Percentiles rank a stretch among this genome's conserved stretches.
phyloP scores from a whole-genome alignment of 495 filamentous ascomycete species.

The Parmelia sp. region DNA sequence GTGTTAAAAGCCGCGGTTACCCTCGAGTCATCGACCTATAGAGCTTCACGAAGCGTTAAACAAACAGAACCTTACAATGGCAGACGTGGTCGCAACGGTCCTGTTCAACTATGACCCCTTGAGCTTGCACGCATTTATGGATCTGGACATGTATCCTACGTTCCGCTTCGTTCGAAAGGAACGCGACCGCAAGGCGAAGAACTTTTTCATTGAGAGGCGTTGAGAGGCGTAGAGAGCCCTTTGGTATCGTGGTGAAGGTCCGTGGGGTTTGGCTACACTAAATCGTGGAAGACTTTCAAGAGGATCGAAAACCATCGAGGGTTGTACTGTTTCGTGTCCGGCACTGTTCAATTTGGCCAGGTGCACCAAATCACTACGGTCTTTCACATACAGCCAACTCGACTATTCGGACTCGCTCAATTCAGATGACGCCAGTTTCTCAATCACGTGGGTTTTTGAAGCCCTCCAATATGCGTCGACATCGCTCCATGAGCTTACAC shows the following conservation, averaged over 20 bases:
- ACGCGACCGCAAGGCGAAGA: background rate
- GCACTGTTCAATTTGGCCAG: background rate
- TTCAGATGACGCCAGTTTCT: background rate
- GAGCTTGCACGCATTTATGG: conserved; percentile 2
- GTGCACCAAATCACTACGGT: background rate
- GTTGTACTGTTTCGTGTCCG: background rate
- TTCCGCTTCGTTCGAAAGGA: conserved; percentile 3
- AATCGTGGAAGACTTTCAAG: too few species aligned
- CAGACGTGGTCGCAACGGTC: conserved; percentile 14
- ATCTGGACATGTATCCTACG: background rate
- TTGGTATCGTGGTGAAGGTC: conserved; percentile 1
- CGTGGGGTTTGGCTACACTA: background rate
- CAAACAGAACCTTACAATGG: conserved; percentile 12
- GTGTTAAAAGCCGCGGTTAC: background rate
- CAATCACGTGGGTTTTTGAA: background rate
- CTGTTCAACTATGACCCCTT: conserved; percentile 5
- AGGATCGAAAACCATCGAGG: too few species aligned
- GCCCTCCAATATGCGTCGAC: background rate
- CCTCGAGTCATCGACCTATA: background rate
- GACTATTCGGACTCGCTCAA: background rate
- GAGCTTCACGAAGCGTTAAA: background rate
- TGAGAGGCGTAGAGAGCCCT: background rate
- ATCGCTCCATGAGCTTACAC: background rate
- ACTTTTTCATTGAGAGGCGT: conserved; percentile 12
- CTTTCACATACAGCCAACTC: background rate